Evolutionary conservation across 345 rosid genomes (phyloP), one percentile per base, ranked within the genome.

Genomic region (Physaria fendleri): DNA sequence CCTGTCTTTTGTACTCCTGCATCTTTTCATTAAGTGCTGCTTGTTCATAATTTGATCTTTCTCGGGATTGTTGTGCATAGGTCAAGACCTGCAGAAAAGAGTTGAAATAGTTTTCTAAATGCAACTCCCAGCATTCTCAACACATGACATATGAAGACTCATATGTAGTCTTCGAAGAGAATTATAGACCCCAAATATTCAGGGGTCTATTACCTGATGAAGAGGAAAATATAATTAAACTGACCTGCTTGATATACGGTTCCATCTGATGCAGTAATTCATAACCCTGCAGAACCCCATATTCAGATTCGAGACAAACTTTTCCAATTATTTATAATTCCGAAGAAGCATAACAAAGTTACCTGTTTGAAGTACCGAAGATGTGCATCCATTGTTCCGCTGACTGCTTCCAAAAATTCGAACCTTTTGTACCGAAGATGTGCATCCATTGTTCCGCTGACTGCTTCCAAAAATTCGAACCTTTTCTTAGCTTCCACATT

Each of bases 301-400:
- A 23, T 8, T 72, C 35, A 38, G 38, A 65, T 34, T 74, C 45
- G 51, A 65, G 38, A 72, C 24, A 63, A 52, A 73, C 25, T 21
- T 37, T 8, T 43, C 15, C 40, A 65, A 71, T 47, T 32, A 39
- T 25, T 17, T 6, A 13, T 47, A 3, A 16, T 20, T 37, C 35
- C 43, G 46, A 70, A 69, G 60, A 52, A 51, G 34, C 33, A 32
- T 46, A 51, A 24, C 40, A 48, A 61, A 40, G 30, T 16, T 68
- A 83, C 99, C 76, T 93, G 97, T 76, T 89, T 93, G 68, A 89
- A 93, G 79, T 93, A 89, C 45, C 95, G 88, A 72, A 93, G 97
- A 78, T 89, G 99, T 3, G 99, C 99, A 79, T 93, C 99, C 99
- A 93, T 93, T 0, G 99, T 93, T 39, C 99, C 99, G 48, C 97